These are phyloP conservation scores for Whalleya microplaca DNA, from an alignment of 2,329 filamentous ascomycete genomes.

Conservation along the genomic window DNA sequence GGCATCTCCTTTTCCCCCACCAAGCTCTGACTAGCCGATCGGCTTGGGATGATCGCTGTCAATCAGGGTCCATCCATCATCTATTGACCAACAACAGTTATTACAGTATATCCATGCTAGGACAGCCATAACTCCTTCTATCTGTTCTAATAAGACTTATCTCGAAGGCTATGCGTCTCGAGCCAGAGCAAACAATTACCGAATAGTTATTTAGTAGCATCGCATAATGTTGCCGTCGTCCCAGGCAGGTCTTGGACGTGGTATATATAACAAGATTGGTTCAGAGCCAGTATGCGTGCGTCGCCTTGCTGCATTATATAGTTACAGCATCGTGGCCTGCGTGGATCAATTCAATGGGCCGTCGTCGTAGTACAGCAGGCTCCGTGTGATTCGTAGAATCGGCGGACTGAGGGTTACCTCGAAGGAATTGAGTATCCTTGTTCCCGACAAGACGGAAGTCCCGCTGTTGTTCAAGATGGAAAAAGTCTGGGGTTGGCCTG, in stretches of 20 bases:
- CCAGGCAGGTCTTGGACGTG: slow-evolving; percentile 15
- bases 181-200: slow-evolving; percentile 18
- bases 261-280: background rate
- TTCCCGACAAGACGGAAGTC: slow-evolving; percentile 24
- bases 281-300: background rate
- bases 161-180: background rate
- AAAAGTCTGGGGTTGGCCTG: slow-evolving; percentile 23
- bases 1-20: slow-evolving; percentile 10
- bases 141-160: background rate
- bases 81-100: slow-evolving; percentile 6
- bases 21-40: slow-evolving; percentile 16
- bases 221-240: slow-evolving; percentile 16
- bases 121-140: slow-evolving; percentile 15
- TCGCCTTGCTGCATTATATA: slow-evolving; percentile 17
- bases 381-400: slow-evolving; percentile 6
- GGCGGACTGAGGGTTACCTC: slow-evolving; percentile 9
- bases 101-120: slow-evolving; percentile 14
- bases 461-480: slow-evolving; percentile 24
- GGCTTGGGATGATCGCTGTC: slow-evolving; percentile 10
- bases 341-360: slow-evolving; percentile 11
- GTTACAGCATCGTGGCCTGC: background rate
- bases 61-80: slow-evolving; percentile 1
- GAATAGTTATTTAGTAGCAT: slow-evolving; percentile 11
- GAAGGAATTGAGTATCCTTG: slow-evolving; percentile 15
- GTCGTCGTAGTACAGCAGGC: slow-evolving; percentile 12